Percentiles rank a stretch among this genome's conserved stretches.
These are phyloP conservation scores for Spergularia bocconei DNA, from an alignment of 148 eudicot species.

Conservation along the genomic window DNA sequence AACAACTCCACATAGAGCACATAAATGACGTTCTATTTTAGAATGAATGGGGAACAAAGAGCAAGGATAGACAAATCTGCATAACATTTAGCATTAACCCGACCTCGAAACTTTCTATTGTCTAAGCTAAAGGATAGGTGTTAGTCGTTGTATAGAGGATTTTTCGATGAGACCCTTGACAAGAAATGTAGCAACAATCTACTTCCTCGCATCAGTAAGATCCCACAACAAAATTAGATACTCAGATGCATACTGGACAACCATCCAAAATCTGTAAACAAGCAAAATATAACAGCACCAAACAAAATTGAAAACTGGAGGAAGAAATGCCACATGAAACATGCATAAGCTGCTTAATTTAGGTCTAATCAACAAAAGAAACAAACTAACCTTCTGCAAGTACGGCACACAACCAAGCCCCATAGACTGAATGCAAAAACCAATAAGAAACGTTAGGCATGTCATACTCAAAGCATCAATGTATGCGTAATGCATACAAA, in stretches of 20 bases:
- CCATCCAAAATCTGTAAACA: neutral
- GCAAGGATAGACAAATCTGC: neutral
- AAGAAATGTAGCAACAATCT: neutral
- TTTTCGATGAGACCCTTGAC: too few species aligned
- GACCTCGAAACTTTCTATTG: neutral
- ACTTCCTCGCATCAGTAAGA: neutral
- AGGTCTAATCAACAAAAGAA: constrained; percentile 6
- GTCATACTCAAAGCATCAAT: neutral
- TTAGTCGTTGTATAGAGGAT: neutral
- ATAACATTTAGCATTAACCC: neutral
- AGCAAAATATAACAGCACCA: neutral
- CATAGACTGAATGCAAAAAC: constrained; percentile 75
- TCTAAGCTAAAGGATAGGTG: neutral
- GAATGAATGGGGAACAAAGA: too few species aligned
- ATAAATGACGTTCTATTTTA: neutral
- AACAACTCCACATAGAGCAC: neutral
- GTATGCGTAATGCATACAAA: neutral
- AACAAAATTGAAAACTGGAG: neutral
- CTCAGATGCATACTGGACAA: neutral
- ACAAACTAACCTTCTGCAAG: constrained; percentile 80
- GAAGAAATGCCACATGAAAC: neutral
- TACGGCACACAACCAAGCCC: constrained; percentile 96
- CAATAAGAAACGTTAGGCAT: constrained; percentile 13
- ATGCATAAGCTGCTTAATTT: neutral
- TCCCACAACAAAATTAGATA: neutral